Conservation (phyloP, 2,329 filamentous ascomycete genomes). For the Epicoccum sorghinum region DNA sequence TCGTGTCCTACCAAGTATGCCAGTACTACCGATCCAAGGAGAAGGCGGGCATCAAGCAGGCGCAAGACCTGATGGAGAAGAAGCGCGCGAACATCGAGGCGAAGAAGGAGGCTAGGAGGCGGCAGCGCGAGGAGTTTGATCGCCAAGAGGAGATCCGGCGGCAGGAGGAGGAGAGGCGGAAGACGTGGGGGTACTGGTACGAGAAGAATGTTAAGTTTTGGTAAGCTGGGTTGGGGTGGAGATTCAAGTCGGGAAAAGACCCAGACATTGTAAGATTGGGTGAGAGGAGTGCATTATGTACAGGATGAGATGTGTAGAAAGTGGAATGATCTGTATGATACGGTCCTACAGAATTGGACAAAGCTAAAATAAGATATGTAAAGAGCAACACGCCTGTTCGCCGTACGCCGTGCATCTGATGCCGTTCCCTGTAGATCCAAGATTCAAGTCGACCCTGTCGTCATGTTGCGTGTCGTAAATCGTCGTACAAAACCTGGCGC, state of each 20-base stretch:
- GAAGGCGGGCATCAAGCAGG: constrained; percentile 80
- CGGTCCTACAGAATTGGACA: constrained; percentile 8
- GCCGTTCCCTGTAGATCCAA: constrained; percentile 7
- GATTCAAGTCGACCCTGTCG: neutral
- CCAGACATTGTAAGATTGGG: neutral
- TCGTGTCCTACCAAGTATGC: constrained; percentile 83
- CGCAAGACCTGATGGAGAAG: constrained; percentile 79
- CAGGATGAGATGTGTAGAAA: constrained; percentile 30
- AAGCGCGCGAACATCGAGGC: constrained; percentile 63
- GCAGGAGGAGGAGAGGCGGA: constrained; percentile 43
- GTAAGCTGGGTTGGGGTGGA: constrained; percentile 19
- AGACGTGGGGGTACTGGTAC: constrained; percentile 45
- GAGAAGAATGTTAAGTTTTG: constrained; percentile 46
- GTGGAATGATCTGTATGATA: constrained; percentile 18
- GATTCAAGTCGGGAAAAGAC: neutral
- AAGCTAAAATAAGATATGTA: neutral
- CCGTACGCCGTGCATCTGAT: constrained; percentile 15
- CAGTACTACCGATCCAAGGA: constrained; percentile 76
- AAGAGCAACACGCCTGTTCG: constrained; percentile 5
- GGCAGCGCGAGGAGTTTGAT: constrained; percentile 52
- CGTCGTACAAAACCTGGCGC: constrained; percentile 16
- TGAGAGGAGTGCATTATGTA: constrained; percentile 15
- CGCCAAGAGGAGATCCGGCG: constrained; percentile 32
- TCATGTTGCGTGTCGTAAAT: constrained; percentile 26
- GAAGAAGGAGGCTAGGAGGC: constrained; percentile 53